phyloP scores from a whole-genome alignment of 768 basidiomycete species.

The Lactarius trivialis region DNA sequence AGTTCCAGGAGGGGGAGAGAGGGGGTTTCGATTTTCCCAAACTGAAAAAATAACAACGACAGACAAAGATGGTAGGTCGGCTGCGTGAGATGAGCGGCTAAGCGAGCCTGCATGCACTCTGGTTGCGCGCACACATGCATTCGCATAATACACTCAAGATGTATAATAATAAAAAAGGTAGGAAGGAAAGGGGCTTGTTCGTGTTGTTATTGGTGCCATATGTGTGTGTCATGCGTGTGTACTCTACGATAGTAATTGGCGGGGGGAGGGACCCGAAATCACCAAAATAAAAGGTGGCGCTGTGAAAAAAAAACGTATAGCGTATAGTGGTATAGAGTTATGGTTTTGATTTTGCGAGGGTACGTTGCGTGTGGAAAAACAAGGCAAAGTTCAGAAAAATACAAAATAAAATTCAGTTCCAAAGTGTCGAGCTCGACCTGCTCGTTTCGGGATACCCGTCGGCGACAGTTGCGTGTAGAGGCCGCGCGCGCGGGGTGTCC shows the following conservation, averaged over 20 bases:
- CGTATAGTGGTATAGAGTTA: neutral
- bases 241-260: neutral
- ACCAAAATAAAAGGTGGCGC: neutral
- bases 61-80: neutral
- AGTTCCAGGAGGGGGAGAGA: neutral
- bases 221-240: neutral
- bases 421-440: slow-evolving; percentile 1
- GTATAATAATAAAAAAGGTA: neutral
- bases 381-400: neutral
- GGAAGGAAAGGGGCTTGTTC: neutral
- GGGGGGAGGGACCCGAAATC: neutral
- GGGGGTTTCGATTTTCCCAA: neutral
- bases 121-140: neutral
- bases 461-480: slow-evolving; percentile 2
- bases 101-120: neutral
- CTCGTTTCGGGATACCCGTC: slow-evolving; percentile 12
- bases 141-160: neutral
- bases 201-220: neutral
- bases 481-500: slow-evolving; percentile 18
- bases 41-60: neutral
- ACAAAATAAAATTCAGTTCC: neutral
- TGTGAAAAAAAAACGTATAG: neutral
- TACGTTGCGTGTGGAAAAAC: neutral
- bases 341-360: neutral
- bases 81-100: neutral